A percentile compares a stretch with the other conserved stretches of the same genome.
Conservation (phyloP, 441 rosid species). For the Euphorbia celastroides region DNA sequence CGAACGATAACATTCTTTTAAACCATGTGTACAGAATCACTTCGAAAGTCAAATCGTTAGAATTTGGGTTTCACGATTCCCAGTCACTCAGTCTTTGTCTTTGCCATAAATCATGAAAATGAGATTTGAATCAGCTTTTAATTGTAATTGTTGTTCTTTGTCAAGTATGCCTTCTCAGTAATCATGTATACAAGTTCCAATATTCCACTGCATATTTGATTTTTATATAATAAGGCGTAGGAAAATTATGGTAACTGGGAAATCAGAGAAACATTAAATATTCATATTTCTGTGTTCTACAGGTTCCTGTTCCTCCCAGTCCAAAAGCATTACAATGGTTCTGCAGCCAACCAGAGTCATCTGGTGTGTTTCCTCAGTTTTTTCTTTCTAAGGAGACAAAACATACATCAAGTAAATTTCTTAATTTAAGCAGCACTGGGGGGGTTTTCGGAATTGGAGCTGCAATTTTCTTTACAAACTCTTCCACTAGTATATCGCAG, state of each 20-base stretch:
- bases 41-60: too few relatives aligned
- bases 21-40: too few relatives aligned
- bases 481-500: conserved; percentile 27
- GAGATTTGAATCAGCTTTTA: background rate
- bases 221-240: too few relatives aligned
- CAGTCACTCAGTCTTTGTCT: background rate
- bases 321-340: conserved; percentile 85
- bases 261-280: background rate
- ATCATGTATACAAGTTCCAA: background rate
- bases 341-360: conserved; percentile 56
- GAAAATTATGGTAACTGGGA: background rate
- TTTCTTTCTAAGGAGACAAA: conserved; percentile 63
- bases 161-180: background rate
- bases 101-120: background rate
- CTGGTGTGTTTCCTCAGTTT: conserved; percentile 64
- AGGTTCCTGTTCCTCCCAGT: conserved; percentile 89
- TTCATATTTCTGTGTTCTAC: conserved; percentile 15
- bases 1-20: background rate
- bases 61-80: background rate
- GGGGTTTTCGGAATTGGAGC: conserved; percentile 83
- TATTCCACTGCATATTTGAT: background rate
- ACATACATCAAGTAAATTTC: conserved; percentile 43
- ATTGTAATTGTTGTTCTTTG: background rate
- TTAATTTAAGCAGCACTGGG: conserved; percentile 45
- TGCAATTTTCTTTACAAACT: conserved; percentile 55